Evolutionary conservation across 2,329 filamentous ascomycete genomes (phyloP).

Genomic region (Epichloe gansuensis): DNA sequence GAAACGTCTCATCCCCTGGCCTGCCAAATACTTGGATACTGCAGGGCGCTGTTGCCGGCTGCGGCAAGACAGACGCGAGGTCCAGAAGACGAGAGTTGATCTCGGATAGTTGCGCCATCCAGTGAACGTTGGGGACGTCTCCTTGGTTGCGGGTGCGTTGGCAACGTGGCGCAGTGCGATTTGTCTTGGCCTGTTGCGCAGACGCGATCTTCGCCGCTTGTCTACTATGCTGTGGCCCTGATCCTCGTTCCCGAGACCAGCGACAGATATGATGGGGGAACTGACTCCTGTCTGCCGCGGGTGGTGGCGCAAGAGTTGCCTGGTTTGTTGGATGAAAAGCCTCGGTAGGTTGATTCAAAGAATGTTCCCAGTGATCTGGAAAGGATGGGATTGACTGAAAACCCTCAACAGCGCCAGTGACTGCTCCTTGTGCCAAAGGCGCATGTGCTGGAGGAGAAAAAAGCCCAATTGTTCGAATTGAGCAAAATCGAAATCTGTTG

Average conservation of each 20-base stretch:
- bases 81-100: slow-evolving; percentile 26
- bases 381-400: slow-evolving; percentile 11
- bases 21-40: slow-evolving; percentile 8
- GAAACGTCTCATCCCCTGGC: slow-evolving; percentile 11
- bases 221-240: slow-evolving; percentile 5
- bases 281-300: background rate
- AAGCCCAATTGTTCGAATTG: slow-evolving; percentile 22
- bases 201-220: slow-evolving; percentile 14
- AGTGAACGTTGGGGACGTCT: slow-evolving; percentile 16
- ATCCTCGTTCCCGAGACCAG: background rate
- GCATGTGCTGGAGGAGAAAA: slow-evolving; percentile 12
- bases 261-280: background rate
- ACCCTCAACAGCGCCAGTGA: slow-evolving; percentile 10
- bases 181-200: slow-evolving; percentile 18
- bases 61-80: slow-evolving; percentile 22
- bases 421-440: slow-evolving; percentile 19
- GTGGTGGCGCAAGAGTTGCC: background rate
- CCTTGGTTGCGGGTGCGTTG: slow-evolving; percentile 11
- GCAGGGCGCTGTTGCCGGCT: slow-evolving; percentile 13
- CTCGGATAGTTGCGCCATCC: slow-evolving; percentile 28
- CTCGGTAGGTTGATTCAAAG: slow-evolving; percentile 7
- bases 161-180: slow-evolving; percentile 19
- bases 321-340: slow-evolving; percentile 1
- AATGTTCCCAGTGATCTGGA: slow-evolving; percentile 14
- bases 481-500: slow-evolving; percentile 23